phyloP scores from a whole-genome alignment of 2,329 filamentous ascomycete species.

The Diplodia sapinea region DNA sequence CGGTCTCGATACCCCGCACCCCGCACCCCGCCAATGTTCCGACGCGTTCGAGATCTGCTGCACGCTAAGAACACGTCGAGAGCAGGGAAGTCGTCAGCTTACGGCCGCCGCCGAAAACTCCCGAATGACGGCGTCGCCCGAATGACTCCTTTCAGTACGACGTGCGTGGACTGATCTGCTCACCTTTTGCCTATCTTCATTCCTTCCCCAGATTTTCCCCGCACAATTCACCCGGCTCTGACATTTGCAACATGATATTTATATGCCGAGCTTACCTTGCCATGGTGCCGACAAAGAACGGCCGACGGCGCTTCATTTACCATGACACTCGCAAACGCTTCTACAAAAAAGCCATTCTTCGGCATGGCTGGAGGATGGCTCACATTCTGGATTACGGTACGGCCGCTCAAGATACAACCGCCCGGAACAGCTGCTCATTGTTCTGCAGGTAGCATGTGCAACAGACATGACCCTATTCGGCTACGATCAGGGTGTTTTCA shows the following conservation, averaged over 20 bases:
- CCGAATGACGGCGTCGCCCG: background rate
- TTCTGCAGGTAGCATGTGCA: slow-evolving; percentile 48
- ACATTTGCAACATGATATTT: background rate
- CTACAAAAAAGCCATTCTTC: slow-evolving; percentile 52
- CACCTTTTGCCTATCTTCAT: background rate
- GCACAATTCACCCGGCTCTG: background rate
- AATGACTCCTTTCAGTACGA: background rate
- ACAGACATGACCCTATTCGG: slow-evolving; percentile 57
- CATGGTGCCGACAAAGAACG: background rate
- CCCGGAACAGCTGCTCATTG: background rate
- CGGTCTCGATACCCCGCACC: too few species aligned
- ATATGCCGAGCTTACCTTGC: background rate
- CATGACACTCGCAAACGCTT: background rate
- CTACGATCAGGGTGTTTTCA: slow-evolving; percentile 61
- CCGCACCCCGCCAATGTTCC: too few species aligned
- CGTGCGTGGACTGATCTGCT: background rate
- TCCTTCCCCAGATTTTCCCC: background rate
- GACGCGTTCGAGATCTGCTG: too few species aligned
- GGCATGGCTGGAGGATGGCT: slow-evolving; percentile 61
- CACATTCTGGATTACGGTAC: slow-evolving; percentile 59
- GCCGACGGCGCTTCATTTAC: background rate
- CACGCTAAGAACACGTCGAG: too few species aligned
- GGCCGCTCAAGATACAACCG: background rate
- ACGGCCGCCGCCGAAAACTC: background rate
- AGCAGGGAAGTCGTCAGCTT: background rate